Percentiles rank a stretch among this genome's conserved stretches.
Evolutionary conservation across 2,329 filamentous ascomycete genomes (phyloP).

Genomic region (Malbranchea zuffiana): DNA sequence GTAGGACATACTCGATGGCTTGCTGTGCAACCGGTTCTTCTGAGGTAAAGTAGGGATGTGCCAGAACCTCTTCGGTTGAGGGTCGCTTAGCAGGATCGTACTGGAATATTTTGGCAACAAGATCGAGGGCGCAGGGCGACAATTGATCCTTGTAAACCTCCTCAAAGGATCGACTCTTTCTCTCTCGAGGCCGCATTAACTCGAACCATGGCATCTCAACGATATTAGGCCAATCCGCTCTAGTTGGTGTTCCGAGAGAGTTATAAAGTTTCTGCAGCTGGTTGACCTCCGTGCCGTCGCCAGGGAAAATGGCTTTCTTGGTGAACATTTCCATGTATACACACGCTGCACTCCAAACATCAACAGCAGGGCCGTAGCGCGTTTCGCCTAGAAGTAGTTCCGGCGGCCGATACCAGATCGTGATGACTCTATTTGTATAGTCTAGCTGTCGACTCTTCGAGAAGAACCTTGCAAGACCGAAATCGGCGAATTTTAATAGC

Average conservation of each 20-base stretch:
- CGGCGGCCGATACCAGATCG: constrained; percentile 92
- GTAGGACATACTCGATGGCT: constrained; percentile 62
- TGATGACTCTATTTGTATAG: constrained; percentile 97
- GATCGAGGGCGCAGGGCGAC: constrained; percentile 68
- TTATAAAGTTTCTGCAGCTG: constrained; percentile 97
- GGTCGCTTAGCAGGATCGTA: constrained; percentile 82
- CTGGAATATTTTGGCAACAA: constrained; percentile 72
- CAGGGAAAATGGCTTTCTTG: constrained; percentile 83
- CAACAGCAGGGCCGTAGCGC: constrained; percentile 76
- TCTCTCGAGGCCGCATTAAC: constrained; percentile 66
- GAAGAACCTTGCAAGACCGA: constrained; percentile 91
- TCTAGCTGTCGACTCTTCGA: constrained; percentile 83
- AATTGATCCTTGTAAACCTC: constrained; percentile 71
- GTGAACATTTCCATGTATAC: constrained; percentile 97
- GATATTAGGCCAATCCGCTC: constrained; percentile 74
- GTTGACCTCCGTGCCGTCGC: constrained; percentile 88
- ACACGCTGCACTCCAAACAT: constrained; percentile 95
- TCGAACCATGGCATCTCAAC: constrained; percentile 97
- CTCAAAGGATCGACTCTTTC: constrained; percentile 63
- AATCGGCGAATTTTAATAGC: constrained; percentile 85
- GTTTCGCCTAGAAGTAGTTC: constrained; percentile 87
- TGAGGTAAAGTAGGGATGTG: constrained; percentile 75
- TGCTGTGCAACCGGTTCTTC: constrained; percentile 71
- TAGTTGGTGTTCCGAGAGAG: constrained; percentile 76
- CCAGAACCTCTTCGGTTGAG: constrained; percentile 69